Conservation (phyloP, 306 rosid genomes). For the Lotus japonicus region DNA sequence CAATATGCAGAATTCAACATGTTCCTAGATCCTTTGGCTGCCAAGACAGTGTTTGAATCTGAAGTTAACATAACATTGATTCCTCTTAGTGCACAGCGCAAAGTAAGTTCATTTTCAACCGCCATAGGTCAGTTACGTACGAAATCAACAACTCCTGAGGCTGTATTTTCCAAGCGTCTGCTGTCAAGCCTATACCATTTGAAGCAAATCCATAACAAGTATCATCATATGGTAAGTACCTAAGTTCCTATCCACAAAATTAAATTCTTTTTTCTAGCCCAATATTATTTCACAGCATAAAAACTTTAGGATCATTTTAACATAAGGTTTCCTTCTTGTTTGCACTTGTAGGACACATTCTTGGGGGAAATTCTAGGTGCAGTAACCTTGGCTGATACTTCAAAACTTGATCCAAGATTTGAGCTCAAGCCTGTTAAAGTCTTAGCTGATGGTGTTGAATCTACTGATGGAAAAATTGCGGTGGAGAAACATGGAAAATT, state of each 20-base stretch:
- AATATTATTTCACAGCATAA: neutral
- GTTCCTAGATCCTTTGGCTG: slow-evolving; percentile 83
- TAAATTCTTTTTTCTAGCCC: neutral
- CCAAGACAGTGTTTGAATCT: slow-evolving; percentile 65
- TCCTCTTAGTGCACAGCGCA: slow-evolving; percentile 60
- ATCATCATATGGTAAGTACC: slow-evolving; percentile 61
- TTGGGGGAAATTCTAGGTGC: slow-evolving; percentile 78
- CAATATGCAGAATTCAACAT: slow-evolving; percentile 78
- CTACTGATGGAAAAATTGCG: slow-evolving; percentile 54
- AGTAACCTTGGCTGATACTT: slow-evolving; percentile 36
- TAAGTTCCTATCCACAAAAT: slow-evolving; percentile 1
- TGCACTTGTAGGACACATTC: slow-evolving; percentile 53
- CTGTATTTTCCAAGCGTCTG: slow-evolving; percentile 38
- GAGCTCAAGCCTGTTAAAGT: slow-evolving; percentile 40
- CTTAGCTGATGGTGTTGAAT: slow-evolving; percentile 54
- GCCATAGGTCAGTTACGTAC: slow-evolving; percentile 15
- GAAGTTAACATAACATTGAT: slow-evolving; percentile 53
- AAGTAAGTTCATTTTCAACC: slow-evolving; percentile 41
- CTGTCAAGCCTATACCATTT: slow-evolving; percentile 45
- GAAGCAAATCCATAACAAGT: slow-evolving; percentile 38
- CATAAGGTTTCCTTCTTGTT: neutral
- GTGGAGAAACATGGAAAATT: slow-evolving; percentile 45
- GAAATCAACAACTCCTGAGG: slow-evolving; percentile 51
- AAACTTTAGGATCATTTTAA: too few species aligned
- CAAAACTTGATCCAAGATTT: slow-evolving; percentile 34